Percentiles rank a stretch among this genome's conserved stretches.
These are phyloP conservation scores for Rhodotorula sp. DNA, from an alignment of 1,284 basidiomycete species.

Conservation along the genomic window DNA sequence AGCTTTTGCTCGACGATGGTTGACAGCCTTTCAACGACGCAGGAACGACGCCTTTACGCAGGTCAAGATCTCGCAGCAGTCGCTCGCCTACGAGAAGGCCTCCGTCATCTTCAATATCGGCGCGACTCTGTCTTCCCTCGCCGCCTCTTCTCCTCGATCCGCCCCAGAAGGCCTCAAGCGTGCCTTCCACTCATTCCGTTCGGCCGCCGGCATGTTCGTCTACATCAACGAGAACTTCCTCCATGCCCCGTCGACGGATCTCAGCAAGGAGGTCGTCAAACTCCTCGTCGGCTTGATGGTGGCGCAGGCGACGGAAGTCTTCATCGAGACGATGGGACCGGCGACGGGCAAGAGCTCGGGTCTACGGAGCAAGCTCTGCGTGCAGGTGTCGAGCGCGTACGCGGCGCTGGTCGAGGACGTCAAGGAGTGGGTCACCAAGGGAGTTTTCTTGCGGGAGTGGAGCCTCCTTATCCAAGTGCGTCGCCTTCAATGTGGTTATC, in stretches of 20 bases:
- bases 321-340: slow-evolving; percentile 80
- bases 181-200: slow-evolving; percentile 85
- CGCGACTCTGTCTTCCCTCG: slow-evolving; percentile 85
- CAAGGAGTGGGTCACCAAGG: slow-evolving; percentile 93
- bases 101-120: slow-evolving; percentile 97
- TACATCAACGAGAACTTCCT: slow-evolving; percentile 99
- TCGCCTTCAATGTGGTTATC: slow-evolving; percentile 7
- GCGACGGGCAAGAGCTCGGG: slow-evolving; percentile 81
- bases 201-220: slow-evolving; percentile 94
- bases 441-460: slow-evolving; percentile 95
- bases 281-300: slow-evolving; percentile 81
- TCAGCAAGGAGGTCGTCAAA: slow-evolving; percentile 90
- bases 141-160: slow-evolving; percentile 73
- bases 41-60: slow-evolving; percentile 89
- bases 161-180: slow-evolving; percentile 94
- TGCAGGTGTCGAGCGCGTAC: slow-evolving; percentile 81
- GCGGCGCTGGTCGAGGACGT: slow-evolving; percentile 76
- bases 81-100: slow-evolving; percentile 97
- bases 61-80: slow-evolving; percentile 89
- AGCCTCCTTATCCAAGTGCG: slow-evolving; percentile 74
- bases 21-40: not conserved
- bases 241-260: slow-evolving; percentile 95
- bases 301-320: slow-evolving; percentile 93
- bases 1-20: not conserved
- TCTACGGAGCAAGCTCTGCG: slow-evolving; percentile 79